These are phyloP conservation scores for Mucor lusitanicus DNA, from an alignment of 371 early-diverging fungal genomes.

Conservation along the genomic window DNA sequence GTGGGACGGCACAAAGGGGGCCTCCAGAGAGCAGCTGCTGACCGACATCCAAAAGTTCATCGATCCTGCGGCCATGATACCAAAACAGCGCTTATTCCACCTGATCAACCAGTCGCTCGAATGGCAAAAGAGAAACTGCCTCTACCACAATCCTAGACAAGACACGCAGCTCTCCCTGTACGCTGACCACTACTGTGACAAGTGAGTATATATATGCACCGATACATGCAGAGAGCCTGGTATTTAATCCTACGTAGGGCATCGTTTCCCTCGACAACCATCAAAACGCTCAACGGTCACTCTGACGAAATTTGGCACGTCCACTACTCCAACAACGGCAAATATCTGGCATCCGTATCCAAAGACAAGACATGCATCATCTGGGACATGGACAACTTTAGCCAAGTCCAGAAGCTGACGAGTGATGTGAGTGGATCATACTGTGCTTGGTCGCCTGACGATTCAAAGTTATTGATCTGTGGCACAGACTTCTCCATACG, in stretches of 20 bases:
- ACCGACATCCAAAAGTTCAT: slow-evolving; percentile 74
- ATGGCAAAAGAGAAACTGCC: slow-evolving; percentile 76
- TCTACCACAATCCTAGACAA: slow-evolving; percentile 79
- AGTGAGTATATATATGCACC: slow-evolving; percentile 36
- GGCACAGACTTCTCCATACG: slow-evolving; percentile 77
- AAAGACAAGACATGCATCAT: slow-evolving; percentile 86
- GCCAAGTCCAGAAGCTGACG: slow-evolving; percentile 28
- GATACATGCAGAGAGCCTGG: background rate
- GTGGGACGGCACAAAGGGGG: slow-evolving; percentile 82
- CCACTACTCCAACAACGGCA: slow-evolving; percentile 86
- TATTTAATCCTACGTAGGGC: background rate
- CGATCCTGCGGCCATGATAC: slow-evolving; percentile 86
- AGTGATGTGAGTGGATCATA: slow-evolving; percentile 74
- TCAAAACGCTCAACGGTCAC: slow-evolving; percentile 75
- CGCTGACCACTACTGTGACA: slow-evolving; percentile 77
- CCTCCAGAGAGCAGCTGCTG: slow-evolving; percentile 70
- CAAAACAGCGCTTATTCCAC: slow-evolving; percentile 75
- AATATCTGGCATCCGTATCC: slow-evolving; percentile 87
- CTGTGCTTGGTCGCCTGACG: slow-evolving; percentile 92
- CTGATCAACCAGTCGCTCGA: slow-evolving; percentile 82
- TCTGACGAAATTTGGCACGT: slow-evolving; percentile 96
- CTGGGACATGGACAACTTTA: slow-evolving; percentile 75
- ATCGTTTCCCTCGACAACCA: slow-evolving; percentile 45
- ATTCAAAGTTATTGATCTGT: slow-evolving; percentile 72
- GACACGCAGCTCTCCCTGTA: slow-evolving; percentile 60